These are phyloP conservation scores for Jamesozyma piceae DNA, from an alignment of 805 yeast genomes.

Conservation along the genomic window DNA sequence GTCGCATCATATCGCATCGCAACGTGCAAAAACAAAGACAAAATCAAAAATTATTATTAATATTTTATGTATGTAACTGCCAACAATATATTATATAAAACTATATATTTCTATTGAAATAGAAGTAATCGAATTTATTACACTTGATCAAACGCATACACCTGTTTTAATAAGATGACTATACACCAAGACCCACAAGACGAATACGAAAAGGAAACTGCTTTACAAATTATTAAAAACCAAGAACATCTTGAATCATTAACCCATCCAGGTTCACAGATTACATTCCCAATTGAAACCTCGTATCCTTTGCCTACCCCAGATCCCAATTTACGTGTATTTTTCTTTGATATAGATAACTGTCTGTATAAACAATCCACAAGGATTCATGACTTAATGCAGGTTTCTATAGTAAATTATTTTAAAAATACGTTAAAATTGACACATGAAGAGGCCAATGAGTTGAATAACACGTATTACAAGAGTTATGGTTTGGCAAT, in stretches of 20 bases:
- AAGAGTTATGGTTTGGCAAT: slow-evolving; percentile 84
- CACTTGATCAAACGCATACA: too few relatives aligned
- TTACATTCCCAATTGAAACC: slow-evolving; percentile 25
- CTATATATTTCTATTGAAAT: too few relatives aligned
- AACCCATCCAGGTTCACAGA: slow-evolving; percentile 29
- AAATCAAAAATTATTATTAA: too few relatives aligned
- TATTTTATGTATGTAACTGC: too few relatives aligned
- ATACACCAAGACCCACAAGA: slow-evolving; percentile 2
- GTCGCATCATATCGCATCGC: neutral
- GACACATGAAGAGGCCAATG: slow-evolving; percentile 62
- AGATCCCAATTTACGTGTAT: slow-evolving; percentile 31
- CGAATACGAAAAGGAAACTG: slow-evolving; percentile 14
- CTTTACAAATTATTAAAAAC: slow-evolving; percentile 24
- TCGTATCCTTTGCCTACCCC: slow-evolving; percentile 16
- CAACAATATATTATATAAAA: too few relatives aligned
- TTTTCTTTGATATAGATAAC: slow-evolving; percentile 91
- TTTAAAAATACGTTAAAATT: slow-evolving; percentile 57
- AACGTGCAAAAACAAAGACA: neutral
- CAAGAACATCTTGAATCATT: slow-evolving; percentile 27
- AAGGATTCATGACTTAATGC: slow-evolving; percentile 80
- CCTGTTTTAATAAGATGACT: too few relatives aligned
- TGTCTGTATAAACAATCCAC: slow-evolving; percentile 73
- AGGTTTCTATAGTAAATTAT: slow-evolving; percentile 69
- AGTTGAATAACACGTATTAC: slow-evolving; percentile 67
- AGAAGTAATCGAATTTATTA: too few relatives aligned